Evolutionary conservation across 345 rosid genomes (phyloP), one percentile per base, ranked within the genome.

Genomic region (Aethionema arabicum): DNA sequence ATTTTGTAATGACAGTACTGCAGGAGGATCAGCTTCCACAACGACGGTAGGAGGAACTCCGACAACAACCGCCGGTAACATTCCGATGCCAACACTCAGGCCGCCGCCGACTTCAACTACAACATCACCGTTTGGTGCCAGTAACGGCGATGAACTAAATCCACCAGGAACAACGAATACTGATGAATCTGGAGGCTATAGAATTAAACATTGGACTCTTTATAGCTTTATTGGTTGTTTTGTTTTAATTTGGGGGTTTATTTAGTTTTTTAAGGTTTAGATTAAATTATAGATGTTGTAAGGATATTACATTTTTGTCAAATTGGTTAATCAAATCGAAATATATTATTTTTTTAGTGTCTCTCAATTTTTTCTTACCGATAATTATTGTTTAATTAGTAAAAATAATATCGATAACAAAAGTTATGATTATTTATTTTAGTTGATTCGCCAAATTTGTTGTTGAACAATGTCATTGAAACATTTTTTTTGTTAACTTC

Each of bases 61-160:
- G 21, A 56, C 13, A 40, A 46, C 59, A 69, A 56, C 74, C 40
- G 21, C 52, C 29, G 74, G 74, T 55, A 69, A 69, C 14, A 63
- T 16, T 16, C 74, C 74, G 11, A 29, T 29, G 51, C 62, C 59
- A 32, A 45, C 74, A 32, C 41, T 69, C 11, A 32, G 74, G 46
- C 74, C 74, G 53, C 74, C 74, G 53, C 74, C 74, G 3, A 61
- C 74, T 15, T 54, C 50, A 42, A 69, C 67, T 43, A 69, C 56
- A 9, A 10, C 59, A 40, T 62, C 74, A 13, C 74, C 74, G 11
- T 56, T 62, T 13, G 74, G 68, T 14, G 35, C 56, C 32, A 38
- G 47, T 21, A 21, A 21, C 41, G 63, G 63, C 14, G 50, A 44
- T n/a, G 74, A 63, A 12, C 52, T 69, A 49, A 48, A 10, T 62